phyloP scores from a whole-genome alignment of 192 early-diverging fungal genomes.

The Pilaira anomala region DNA sequence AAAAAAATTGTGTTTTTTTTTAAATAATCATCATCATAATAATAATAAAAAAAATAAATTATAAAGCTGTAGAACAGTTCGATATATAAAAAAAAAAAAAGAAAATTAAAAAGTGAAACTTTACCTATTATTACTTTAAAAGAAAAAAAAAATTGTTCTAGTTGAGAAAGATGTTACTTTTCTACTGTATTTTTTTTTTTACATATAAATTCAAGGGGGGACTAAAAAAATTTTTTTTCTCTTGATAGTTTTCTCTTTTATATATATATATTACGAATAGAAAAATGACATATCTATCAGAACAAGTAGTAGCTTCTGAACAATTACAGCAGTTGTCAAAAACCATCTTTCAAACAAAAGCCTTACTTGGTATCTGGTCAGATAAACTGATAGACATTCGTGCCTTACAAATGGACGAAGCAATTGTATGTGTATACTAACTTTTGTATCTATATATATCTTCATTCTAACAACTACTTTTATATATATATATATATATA shows the following conservation, averaged over 20 bases:
- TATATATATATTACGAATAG: no score
- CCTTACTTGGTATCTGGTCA: neutral
- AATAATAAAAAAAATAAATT: neutral
- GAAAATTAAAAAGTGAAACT: neutral
- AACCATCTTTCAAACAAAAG: neutral
- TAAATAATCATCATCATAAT: no score
- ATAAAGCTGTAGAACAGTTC: neutral
- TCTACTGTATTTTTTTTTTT: slow-evolving; percentile 2
- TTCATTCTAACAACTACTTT: neutral
- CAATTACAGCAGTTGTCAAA: neutral
- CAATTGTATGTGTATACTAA: no score
- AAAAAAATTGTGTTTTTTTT: neutral
- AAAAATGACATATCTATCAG: no score
- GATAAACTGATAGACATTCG: neutral
- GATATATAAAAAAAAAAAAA: no score
- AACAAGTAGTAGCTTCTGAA: neutral
- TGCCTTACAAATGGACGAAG: slow-evolving; percentile 10
- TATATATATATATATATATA: neutral
- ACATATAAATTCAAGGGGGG: no score
- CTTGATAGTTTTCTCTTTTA: neutral
- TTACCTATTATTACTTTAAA: neutral
- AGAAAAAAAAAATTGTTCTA: neutral
- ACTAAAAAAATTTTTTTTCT: neutral
- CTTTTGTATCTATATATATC: no score
- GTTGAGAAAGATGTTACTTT: neutral